Evolutionary conservation across 2,329 filamentous ascomycete genomes (phyloP), one percentile per base, ranked within the genome.

Genomic region (Botrytis elliptica): DNA sequence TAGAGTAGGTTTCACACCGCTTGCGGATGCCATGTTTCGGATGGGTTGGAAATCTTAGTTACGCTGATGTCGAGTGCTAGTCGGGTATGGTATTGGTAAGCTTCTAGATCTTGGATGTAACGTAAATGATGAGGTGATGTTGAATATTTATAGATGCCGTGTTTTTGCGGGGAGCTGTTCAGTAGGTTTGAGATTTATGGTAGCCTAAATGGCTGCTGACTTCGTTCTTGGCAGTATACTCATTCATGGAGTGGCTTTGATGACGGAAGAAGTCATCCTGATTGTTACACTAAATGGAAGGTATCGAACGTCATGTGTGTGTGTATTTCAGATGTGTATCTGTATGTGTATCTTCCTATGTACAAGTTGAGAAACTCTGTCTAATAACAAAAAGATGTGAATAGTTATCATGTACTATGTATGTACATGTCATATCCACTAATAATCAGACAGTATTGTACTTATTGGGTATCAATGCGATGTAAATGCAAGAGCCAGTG

Each of bases 161-260:
- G 46, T 42, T 40, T 55, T 59, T 63, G 60, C 29, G 46, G 60
- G 70, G 60, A 67, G 70, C 46, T 55, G 59, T 44, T 52, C 20
- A 22, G n/a, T 25, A 12, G 7, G 25, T 12, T 49, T 33, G 40
- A 52, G 57, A 25, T 33, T 57, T 18, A 25, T 66, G 20, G 60
- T 20, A 29, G 60, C 38, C 70, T 72, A 57, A 33, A 22, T 72
- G 70, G 70, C 62, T 67, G 70, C 70, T 72, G 46, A 72, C 29
- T 29, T 29, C 29, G 29, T 29, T 29, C 29, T 29, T 29, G 29
- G 29, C 29, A 29, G 29, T 29, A 29, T 29, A 29, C 29, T 29
- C 29, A 29, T 29, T 29, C 29, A 29, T 29, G 29, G 29, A 29
- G 29, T 52, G n/a, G 22, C 7, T 22, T 42, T 33, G 18, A 14